Evolutionary conservation across 2,329 filamentous ascomycete genomes (phyloP).

Genomic region (Botrytis fabae): DNA sequence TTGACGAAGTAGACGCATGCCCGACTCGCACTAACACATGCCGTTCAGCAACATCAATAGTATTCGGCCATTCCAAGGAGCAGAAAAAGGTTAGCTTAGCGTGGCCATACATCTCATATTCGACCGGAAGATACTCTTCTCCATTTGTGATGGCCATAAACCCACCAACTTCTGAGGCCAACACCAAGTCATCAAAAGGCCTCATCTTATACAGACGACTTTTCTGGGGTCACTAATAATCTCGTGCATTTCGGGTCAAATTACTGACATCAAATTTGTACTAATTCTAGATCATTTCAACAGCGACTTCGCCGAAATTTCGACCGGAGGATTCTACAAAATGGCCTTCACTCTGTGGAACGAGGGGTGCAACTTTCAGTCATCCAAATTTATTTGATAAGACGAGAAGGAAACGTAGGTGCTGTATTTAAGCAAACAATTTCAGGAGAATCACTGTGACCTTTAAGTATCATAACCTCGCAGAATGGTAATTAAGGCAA

Average conservation of each 20-base stretch:
- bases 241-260: neutral
- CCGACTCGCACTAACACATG: neutral
- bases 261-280: neutral
- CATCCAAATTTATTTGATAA: neutral
- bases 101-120: neutral
- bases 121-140: neutral
- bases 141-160: neutral
- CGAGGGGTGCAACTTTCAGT: neutral
- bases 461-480: neutral
- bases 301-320: neutral
- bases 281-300: neutral
- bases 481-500: neutral
- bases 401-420: neutral
- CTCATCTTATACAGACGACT: neutral
- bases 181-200: neutral
- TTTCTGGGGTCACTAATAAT: too few relatives aligned
- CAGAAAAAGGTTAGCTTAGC: neutral
- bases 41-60: neutral
- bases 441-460: neutral
- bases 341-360: too few relatives aligned
- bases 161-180: neutral
- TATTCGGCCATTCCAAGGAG: neutral
- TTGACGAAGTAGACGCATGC: too few relatives aligned
- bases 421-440: neutral
- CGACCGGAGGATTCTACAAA: neutral